Base-by-base conservation (phyloP, 192 early-diverging fungal species). In the Radiomyces spectabilis region DNA sequence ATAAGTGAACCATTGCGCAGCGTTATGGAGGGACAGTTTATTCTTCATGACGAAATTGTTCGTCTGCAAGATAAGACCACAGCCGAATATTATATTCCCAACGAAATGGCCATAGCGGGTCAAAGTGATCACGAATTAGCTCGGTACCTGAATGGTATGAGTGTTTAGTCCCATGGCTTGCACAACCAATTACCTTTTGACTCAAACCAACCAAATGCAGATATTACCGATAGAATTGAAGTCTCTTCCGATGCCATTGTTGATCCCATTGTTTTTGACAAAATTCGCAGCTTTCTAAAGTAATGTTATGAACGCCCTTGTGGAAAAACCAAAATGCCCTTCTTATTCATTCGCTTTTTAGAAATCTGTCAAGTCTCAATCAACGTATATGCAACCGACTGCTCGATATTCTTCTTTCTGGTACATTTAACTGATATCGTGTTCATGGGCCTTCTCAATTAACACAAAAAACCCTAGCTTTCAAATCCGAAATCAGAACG, bases 201-300 rank as follows among this genome's bases (percentile, higher is more conserved):
- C 8, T 6, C 38, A 35, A 30, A 9, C 12, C n/a, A 5, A 18
- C 18, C 6, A 15, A 5, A 21, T 22, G 21, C 61, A 78, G 76
- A 70, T 22, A 73, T 79, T 41, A 59, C 71, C 15, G 76, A 79
- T 37, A 61, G 41, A 8, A 47, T 79, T 13, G 68, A 70, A 44
- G 73, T 71, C 8, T 54, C 64, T 16, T 55, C 68, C 21, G 61
- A 64, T 22, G 68, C 66, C 37, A 74, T 79, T 37, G 58, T 60
- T 9, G 73, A 79, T 40, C 22, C 41, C 12, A 38, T 55, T 3
- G 52, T 74, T 4, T 88, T 82, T 68, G 88, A 85, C 55, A 61
- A 72, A 35, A 61, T 85, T 19, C 58, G 76, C n/a, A 87, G 85
- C 54, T 86, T 85, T 48, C 66, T 91, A 52, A 85, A 84, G 86